These are phyloP conservation scores for Arabidopsis hybrid DNA, from an alignment of 441 rosid species.

Conservation along the genomic window DNA sequence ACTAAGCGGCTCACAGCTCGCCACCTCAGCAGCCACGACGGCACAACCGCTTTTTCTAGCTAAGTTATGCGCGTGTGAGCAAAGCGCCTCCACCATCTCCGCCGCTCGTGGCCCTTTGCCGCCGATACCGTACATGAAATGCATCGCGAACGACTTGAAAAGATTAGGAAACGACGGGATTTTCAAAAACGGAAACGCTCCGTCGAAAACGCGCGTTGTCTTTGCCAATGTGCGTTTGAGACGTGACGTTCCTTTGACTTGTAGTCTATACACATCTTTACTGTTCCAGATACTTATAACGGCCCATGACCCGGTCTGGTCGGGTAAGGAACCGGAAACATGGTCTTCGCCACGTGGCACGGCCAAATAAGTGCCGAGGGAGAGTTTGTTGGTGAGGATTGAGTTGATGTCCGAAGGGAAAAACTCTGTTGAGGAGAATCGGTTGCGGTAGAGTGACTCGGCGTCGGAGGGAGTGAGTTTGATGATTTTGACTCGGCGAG, in stretches of 20 bases:
- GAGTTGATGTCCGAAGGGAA: slow-evolving; percentile 93
- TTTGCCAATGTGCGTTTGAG: slow-evolving; percentile 65
- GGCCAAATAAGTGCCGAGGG: slow-evolving; percentile 80
- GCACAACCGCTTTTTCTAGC: slow-evolving; percentile 71
- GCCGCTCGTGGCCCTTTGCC: slow-evolving; percentile 85
- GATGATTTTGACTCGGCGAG: slow-evolving; percentile 58
- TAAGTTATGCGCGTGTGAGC: slow-evolving; percentile 80
- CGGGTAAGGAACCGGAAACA: slow-evolving; percentile 52
- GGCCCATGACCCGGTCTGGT: slow-evolving; percentile 86
- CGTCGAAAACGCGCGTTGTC: slow-evolving; percentile 69
- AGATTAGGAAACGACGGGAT: slow-evolving; percentile 88
- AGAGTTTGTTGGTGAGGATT: slow-evolving; percentile 76
- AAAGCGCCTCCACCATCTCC: slow-evolving; percentile 66
- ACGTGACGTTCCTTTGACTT: slow-evolving; percentile 75
- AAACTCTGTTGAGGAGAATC: slow-evolving; percentile 89
- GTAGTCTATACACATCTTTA: slow-evolving; percentile 71
- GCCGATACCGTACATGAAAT: slow-evolving; percentile 84
- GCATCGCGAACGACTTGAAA: slow-evolving; percentile 79
- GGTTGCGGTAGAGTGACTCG: slow-evolving; percentile 73
- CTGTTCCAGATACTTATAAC: slow-evolving; percentile 88
- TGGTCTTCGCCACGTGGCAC: slow-evolving; percentile 59
- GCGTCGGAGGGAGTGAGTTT: slow-evolving; percentile 62
- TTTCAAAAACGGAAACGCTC: slow-evolving; percentile 70
- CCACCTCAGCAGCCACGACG: slow-evolving; percentile 86
- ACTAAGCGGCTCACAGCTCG: slow-evolving; percentile 71